These are phyloP conservation scores for Alnus glutinosa DNA, from an alignment of 306 rosid genomes.

Conservation along the genomic window DNA sequence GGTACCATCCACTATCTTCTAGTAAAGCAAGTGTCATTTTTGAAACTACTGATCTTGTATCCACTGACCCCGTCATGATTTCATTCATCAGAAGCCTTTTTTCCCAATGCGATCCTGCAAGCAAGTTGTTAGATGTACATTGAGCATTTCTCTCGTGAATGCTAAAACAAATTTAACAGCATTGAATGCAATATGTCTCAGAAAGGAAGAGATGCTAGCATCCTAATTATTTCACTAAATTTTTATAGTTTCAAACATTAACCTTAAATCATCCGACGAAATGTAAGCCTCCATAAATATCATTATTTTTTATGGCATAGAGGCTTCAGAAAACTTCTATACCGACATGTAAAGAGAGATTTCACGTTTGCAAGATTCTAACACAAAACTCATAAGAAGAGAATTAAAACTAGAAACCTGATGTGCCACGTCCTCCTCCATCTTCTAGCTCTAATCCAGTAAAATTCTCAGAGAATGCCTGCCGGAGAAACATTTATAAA, in stretches of 20 bases:
- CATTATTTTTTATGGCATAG: background rate
- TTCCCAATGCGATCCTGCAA: slow-evolving; percentile 96
- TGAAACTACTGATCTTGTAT: slow-evolving; percentile 96
- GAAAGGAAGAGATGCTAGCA: background rate
- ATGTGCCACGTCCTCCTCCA: slow-evolving; percentile 99
- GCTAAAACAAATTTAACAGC: background rate
- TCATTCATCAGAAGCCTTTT: slow-evolving; percentile 98
- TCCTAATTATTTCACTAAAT: background rate
- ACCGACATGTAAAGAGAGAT: background rate
- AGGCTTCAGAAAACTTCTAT: background rate
- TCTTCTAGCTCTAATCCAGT: slow-evolving; percentile 98
- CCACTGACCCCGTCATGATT: slow-evolving; percentile 99
- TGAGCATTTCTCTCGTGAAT: slow-evolving; percentile 6
- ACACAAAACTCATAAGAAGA: background rate
- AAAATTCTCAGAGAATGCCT: slow-evolving; percentile 90
- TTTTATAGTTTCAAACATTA: background rate
- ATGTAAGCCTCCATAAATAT: background rate
- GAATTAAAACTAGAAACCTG: slow-evolving; percentile 46
- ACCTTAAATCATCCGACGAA: background rate
- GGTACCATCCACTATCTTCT: slow-evolving; percentile 99
- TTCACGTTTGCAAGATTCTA: background rate
- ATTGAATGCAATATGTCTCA: background rate
- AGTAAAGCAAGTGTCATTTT: slow-evolving; percentile 94
- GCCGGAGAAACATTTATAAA: slow-evolving; percentile 32
- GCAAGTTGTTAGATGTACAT: slow-evolving; percentile 8